Conservation (phyloP, 768 basidiomycete genomes). For the Mrakia hoshinonis region DNA sequence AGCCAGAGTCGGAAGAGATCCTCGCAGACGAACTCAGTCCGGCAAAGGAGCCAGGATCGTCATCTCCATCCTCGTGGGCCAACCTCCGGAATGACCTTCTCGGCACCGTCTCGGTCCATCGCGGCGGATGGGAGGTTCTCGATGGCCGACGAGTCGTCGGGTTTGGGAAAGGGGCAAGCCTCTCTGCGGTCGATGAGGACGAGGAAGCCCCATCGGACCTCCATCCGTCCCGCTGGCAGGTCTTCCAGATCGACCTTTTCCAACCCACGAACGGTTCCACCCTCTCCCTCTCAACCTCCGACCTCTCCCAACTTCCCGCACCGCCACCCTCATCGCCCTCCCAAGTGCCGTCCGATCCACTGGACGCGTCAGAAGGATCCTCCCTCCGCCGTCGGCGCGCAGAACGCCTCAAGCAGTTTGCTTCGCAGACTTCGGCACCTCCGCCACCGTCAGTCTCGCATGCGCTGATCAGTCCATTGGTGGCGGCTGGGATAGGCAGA, state of each 20-base stretch:
- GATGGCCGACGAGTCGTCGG: slow-evolving; percentile 53
- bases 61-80: slow-evolving; percentile 13
- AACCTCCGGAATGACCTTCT: slow-evolving; percentile 30
- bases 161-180: slow-evolving; percentile 40
- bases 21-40: slow-evolving; percentile 40
- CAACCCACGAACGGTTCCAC: slow-evolving; percentile 6
- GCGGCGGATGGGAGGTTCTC: slow-evolving; percentile 67
- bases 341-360: neutral
- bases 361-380: neutral
- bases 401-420: slow-evolving; percentile 1
- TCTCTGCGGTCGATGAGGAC: neutral
- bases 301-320: neutral
- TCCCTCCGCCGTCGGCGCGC: slow-evolving; percentile 15
- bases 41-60: neutral
- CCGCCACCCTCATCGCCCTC: neutral
- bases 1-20: slow-evolving; percentile 36
- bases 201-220: neutral
- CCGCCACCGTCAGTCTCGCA: slow-evolving; percentile 3
- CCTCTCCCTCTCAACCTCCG: slow-evolving; percentile 3
- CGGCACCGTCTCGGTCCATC: slow-evolving; percentile 51
- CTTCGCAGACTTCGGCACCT: neutral
- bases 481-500: neutral
- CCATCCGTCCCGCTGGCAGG: slow-evolving; percentile 1
- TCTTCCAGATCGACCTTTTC: slow-evolving; percentile 23
- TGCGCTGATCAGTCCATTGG: neutral